These are phyloP conservation scores for Aspergillus sp. DNA, from an alignment of 2,329 filamentous ascomycete species.

Conservation along the genomic window DNA sequence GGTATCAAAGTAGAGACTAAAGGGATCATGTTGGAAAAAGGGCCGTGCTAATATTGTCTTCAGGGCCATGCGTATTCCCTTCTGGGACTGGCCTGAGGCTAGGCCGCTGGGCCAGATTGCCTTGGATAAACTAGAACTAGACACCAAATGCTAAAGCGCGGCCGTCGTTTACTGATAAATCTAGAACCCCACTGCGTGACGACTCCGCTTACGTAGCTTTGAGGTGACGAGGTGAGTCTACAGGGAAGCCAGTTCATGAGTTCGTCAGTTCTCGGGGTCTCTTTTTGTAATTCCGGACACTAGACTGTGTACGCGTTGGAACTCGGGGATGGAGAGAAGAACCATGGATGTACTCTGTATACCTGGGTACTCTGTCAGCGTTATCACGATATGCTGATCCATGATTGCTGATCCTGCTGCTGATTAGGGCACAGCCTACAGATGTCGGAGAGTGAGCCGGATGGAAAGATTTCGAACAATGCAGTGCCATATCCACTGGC, in stretches of 20 bases:
- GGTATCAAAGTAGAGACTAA: not conserved
- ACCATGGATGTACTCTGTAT: too few relatives aligned
- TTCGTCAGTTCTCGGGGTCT: not conserved
- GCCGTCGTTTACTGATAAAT: too few relatives aligned
- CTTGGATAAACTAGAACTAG: too few relatives aligned
- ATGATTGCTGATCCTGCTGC: too few relatives aligned
- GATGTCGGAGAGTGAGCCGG: not conserved
- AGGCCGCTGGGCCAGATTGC: not conserved
- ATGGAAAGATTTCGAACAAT: too few relatives aligned
- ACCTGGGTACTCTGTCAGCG: too few relatives aligned
- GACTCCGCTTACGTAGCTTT: slow-evolving; percentile 23
- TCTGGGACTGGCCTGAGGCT: not conserved
- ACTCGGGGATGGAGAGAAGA: not conserved
- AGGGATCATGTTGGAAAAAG: not conserved
- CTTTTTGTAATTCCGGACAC: not conserved
- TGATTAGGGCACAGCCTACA: too few relatives aligned
- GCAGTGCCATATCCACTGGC: too few relatives aligned
- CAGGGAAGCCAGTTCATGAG: not conserved
- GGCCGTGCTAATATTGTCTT: too few relatives aligned
- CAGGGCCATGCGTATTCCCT: not conserved
- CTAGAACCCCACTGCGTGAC: slow-evolving; percentile 20
- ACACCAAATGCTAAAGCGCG: too few relatives aligned
- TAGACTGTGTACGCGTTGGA: too few relatives aligned
- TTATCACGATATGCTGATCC: too few relatives aligned
- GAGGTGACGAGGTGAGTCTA: slow-evolving; percentile 5